Percentiles rank a stretch among this genome's conserved stretches.
Conservation (phyloP, 2,329 filamentous ascomycete species). For the Fusarium praegraminearum region DNA sequence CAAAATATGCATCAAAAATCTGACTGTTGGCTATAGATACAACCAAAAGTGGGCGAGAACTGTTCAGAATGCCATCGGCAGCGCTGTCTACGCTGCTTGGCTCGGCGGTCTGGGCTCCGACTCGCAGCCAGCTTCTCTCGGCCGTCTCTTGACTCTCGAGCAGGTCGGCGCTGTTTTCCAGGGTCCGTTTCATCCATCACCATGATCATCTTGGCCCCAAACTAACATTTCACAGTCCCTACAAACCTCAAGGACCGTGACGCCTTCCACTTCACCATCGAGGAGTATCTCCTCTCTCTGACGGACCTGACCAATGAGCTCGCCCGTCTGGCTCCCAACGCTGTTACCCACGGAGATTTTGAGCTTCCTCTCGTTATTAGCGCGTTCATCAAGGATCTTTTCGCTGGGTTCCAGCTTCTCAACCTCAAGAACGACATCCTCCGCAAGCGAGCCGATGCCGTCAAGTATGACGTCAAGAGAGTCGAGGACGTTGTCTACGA, state of each 20-base stretch:
- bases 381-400: constrained; percentile 92
- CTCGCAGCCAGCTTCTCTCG: constrained; percentile 65
- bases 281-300: constrained; percentile 93
- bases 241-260: constrained; percentile 92
- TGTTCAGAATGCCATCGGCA: constrained; percentile 80
- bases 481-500: constrained; percentile 99
- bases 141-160: constrained; percentile 84
- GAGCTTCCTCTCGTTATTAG: constrained; percentile 87
- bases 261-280: constrained; percentile 93
- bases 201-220: background rate
- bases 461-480: constrained; percentile 98
- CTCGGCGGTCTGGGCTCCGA: constrained; percentile 76
- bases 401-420: constrained; percentile 95
- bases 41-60: constrained; percentile 87
- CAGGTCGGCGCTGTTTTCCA: constrained; percentile 83
- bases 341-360: constrained; percentile 88
- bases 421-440: constrained; percentile 97
- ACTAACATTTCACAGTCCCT: constrained; percentile 70
- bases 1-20: constrained; percentile 1
- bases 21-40: constrained; percentile 62
- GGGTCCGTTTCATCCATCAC: constrained; percentile 61
- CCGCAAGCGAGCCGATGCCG: constrained; percentile 86
- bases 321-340: constrained; percentile 90
- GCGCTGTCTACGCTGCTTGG: constrained; percentile 74
- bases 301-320: constrained; percentile 92